Evolutionary conservation across 768 basidiomycete genomes (phyloP).

Genomic region (Suillus paluster): DNA sequence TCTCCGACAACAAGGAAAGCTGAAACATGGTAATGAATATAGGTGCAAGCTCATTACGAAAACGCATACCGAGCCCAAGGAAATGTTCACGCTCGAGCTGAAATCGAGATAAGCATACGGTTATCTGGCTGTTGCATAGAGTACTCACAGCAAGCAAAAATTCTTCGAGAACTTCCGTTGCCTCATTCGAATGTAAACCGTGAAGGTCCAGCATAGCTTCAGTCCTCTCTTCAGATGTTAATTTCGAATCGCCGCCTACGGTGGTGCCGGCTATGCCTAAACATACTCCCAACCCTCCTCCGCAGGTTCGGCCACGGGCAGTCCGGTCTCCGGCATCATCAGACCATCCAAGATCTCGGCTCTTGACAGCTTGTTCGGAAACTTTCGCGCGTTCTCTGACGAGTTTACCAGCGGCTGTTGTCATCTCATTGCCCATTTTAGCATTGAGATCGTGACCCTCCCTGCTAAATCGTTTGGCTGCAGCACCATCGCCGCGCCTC

Average conservation of each 20-base stretch:
- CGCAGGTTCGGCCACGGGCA: slow-evolving; percentile 73
- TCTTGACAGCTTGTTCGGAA: slow-evolving; percentile 75
- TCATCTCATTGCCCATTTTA: slow-evolving; percentile 88
- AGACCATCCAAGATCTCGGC: slow-evolving; percentile 73
- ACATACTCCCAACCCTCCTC: slow-evolving; percentile 82
- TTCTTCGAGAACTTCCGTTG: slow-evolving; percentile 86
- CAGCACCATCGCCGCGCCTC: slow-evolving; percentile 93
- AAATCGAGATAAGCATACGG: slow-evolving; percentile 18
- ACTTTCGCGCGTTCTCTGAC: slow-evolving; percentile 81
- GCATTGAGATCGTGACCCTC: slow-evolving; percentile 94
- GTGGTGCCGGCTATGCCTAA: slow-evolving; percentile 80
- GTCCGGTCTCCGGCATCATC: slow-evolving; percentile 85
- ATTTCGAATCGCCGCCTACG: slow-evolving; percentile 53
- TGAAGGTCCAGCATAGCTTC: slow-evolving; percentile 90
- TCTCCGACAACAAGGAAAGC: slow-evolving; percentile 93
- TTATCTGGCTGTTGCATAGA: slow-evolving; percentile 8
- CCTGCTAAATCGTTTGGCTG: slow-evolving; percentile 91
- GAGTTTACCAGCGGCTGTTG: slow-evolving; percentile 80
- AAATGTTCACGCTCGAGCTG: slow-evolving; percentile 89
- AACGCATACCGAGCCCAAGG: slow-evolving; percentile 74
- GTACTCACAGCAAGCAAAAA: slow-evolving; percentile 83
- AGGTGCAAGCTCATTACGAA: not conserved
- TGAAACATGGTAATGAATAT: slow-evolving; percentile 31
- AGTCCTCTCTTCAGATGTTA: slow-evolving; percentile 85
- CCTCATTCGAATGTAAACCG: slow-evolving; percentile 93